phyloP scores from a whole-genome alignment of 805 yeast genomes.

The Zygosaccharomyces gambellarensis region DNA sequence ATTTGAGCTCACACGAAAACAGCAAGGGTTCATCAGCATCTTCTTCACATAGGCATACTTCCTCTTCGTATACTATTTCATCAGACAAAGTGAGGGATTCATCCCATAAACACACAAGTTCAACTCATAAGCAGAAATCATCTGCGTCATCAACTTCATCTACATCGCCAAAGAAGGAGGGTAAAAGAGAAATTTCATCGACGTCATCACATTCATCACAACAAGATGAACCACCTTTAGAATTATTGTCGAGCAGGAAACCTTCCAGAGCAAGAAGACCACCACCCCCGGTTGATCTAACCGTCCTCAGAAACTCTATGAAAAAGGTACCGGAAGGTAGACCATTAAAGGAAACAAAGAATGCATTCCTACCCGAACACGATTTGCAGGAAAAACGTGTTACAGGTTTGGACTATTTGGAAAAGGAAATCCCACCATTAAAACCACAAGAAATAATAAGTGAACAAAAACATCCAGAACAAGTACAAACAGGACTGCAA shows the following conservation, averaged over 20 bases:
- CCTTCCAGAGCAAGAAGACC: constrained; percentile 1
- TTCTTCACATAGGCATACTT: constrained; percentile 1
- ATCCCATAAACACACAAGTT: not conserved
- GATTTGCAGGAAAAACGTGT: not conserved
- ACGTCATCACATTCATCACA: not conserved
- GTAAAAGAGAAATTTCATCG: not conserved
- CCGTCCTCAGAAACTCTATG: not conserved
- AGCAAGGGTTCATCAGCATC: constrained; percentile 1
- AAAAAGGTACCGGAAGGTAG: constrained; percentile 1
- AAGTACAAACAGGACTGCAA: not conserved
- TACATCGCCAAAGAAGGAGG: not conserved
- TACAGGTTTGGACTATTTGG: not conserved
- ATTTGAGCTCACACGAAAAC: not conserved
- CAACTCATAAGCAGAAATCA: not conserved
- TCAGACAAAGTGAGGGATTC: not conserved
- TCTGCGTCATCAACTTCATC: not conserved
- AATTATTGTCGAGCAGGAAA: not conserved
- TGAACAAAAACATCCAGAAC: not conserved
- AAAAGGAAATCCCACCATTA: not conserved
- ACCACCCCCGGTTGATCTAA: constrained; percentile 3
- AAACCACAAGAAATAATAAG: not conserved
- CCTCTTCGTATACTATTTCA: not conserved
- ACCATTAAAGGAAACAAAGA: not conserved
- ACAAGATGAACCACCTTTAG: not conserved
- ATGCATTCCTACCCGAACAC: not conserved